These are phyloP conservation scores for Colletotrichum shisoi DNA, from an alignment of 2,329 filamentous ascomycete species.

Conservation along the genomic window DNA sequence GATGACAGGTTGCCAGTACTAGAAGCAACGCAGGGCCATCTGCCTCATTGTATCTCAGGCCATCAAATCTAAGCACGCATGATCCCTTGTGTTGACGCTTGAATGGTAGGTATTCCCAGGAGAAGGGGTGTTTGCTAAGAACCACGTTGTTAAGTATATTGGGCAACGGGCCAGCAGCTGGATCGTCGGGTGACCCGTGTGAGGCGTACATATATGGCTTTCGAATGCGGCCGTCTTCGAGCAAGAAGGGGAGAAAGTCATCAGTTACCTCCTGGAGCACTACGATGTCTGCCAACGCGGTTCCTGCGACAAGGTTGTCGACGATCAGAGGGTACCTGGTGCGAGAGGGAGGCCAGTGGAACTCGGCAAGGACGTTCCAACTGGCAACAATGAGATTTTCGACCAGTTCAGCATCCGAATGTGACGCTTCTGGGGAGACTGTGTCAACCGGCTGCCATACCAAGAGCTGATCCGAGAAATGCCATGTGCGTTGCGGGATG, in stretches of 20 bases:
- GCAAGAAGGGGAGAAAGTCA: constrained; percentile 65
- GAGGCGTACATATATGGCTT: constrained; percentile 63
- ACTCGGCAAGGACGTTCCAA: constrained; percentile 64
- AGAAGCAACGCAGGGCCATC: constrained; percentile 49
- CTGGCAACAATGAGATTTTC: constrained; percentile 54
- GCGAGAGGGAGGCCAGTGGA: constrained; percentile 55
- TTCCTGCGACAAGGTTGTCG: constrained; percentile 53
- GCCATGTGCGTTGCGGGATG: constrained; percentile 17
- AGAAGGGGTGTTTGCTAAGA: constrained; percentile 63
- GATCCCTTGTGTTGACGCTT: constrained; percentile 63
- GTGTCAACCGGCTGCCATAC: constrained; percentile 9
- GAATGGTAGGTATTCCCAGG: constrained; percentile 64
- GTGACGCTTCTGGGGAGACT: too few species aligned
- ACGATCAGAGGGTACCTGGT: constrained; percentile 55
- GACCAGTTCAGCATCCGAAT: background rate
- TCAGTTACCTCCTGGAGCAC: constrained; percentile 72
- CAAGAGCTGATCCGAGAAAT: constrained; percentile 19
- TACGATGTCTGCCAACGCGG: constrained; percentile 57
- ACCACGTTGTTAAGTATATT: constrained; percentile 69
- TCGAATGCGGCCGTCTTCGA: constrained; percentile 56
- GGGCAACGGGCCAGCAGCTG: constrained; percentile 62
- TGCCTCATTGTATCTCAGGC: constrained; percentile 44
- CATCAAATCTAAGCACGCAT: constrained; percentile 44
- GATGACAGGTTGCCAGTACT: constrained; percentile 66
- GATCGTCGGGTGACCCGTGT: constrained; percentile 63